Base-by-base conservation (phyloP, 441 rosid genomes). In the Corymbia citriodora region DNA sequence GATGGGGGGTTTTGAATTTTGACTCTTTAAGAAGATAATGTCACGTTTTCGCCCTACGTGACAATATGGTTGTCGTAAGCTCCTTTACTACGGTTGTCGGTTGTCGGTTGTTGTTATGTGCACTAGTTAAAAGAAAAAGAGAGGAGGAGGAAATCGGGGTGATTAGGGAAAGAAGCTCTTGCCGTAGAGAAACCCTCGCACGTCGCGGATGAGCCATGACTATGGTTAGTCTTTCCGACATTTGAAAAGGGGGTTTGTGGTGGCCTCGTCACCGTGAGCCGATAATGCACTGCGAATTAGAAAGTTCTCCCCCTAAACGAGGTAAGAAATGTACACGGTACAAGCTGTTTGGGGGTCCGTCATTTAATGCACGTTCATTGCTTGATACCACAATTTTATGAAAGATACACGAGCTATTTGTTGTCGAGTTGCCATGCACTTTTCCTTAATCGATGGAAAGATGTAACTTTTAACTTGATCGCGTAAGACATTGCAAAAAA, bases 401-500 rank as follows among this genome's bases (percentile, higher is more conserved):
- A 4, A 29, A 63, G 31, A 29, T 3, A 29, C 7, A 17, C 15
- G 14, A 63, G 18, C 15, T 29, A 1, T 29, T 7, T 17, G 6
- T 63, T 14, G 3, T 29, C 1, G 17, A 7, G 70, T 31, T 10
- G 21, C 17, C 11, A 2, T n/a, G 40, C 74, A 31, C 21, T 3
- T 16, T 68, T 31, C 21, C 21, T 16, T 31, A 5, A 6, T 31
- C 23, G 1, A 40, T 17, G 6, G 9, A 0, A 4, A 31, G 7
- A 6, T 16, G 25, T 36, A 6, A 21, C 15, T 36, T 36, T 21
- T 23, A 11, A 52, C 85, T 9, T 23, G 6, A 17, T 79, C 4
- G 15, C 10, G 3, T 23, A 7, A 12, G 3, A 23, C 10, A 12
- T 2, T 21, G 6, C 2, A 4, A 7, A 3, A 25, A 21, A 2